A percentile compares a stretch with the other conserved stretches of the same genome.
These are phyloP conservation scores for Phytophthora colocasiae DNA, from an alignment of 352 stramenopile species.

Conservation along the genomic window DNA sequence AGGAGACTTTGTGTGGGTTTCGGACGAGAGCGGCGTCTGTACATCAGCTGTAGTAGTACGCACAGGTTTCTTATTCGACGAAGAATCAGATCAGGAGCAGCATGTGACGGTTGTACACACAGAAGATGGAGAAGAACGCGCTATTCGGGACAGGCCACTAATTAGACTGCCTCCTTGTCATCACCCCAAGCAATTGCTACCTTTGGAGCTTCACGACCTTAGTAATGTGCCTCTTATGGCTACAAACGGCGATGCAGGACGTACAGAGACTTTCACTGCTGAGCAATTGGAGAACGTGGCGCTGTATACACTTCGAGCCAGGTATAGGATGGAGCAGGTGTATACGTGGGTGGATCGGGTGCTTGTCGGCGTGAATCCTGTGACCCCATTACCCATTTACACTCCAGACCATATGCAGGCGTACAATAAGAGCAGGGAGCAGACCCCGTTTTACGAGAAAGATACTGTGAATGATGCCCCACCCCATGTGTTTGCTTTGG, in stretches of 20 bases:
- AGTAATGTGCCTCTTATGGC: conserved; percentile 73
- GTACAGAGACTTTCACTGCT: conserved; percentile 64
- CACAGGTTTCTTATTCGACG: conserved; percentile 65
- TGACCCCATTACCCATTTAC: conserved; percentile 77
- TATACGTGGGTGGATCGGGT: conserved; percentile 87
- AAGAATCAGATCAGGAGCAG: conserved; percentile 67
- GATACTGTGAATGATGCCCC: conserved; percentile 66
- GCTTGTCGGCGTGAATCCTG: conserved; percentile 75
- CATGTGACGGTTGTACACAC: conserved; percentile 82
- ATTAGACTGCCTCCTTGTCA: conserved; percentile 65
- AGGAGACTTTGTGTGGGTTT: conserved; percentile 75
- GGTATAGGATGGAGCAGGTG: conserved; percentile 84
- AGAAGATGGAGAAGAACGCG: conserved; percentile 82
- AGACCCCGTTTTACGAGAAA: conserved; percentile 61
- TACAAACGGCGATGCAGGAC: conserved; percentile 64
- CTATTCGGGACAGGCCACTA: conserved; percentile 64
- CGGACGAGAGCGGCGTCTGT: conserved; percentile 57
- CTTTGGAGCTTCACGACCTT: conserved; percentile 68
- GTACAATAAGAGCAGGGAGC: conserved; percentile 74
- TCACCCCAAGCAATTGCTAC: conserved; percentile 69
- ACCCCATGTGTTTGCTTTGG: conserved; percentile 80
- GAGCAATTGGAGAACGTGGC: conserved; percentile 79
- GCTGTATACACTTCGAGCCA: conserved; percentile 74
- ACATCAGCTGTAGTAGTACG: conserved; percentile 69
- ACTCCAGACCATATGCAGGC: conserved; percentile 86